Evolutionary conservation across 345 rosid species (phyloP), one percentile per base, ranked within the genome.

Genomic region (Stellera chamaejasme): DNA sequence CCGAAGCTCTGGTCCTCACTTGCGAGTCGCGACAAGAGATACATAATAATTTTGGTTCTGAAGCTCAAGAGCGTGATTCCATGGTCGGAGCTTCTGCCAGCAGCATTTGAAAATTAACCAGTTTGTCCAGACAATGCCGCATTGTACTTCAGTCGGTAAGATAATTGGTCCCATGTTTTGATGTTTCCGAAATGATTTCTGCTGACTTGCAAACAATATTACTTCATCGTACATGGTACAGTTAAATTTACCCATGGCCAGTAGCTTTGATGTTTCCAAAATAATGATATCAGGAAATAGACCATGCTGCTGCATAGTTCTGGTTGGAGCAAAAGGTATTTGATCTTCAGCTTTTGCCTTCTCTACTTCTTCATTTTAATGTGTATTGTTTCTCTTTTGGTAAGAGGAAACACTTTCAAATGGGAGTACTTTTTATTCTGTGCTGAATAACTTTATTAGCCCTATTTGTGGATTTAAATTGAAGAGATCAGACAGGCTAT

Each of bases 51-150:
- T 19, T 67, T 55, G 62, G 56, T 67, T 66, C 55, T 68, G 81
- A 69, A 78, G 78, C 68, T 70, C 87, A 65, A 82, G 74, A 62
- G 85, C 81, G 72, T 48, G 60, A 71, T 68, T 76, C 74, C 71
- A 54, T 75, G 89, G 83, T 75, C 68, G 63, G 77, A 78, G 81
- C 76, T 70, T 55, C 16, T 64, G 74, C 72, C 58, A 73, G 70
- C 83, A 72, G 66, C 72, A 67, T 59, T 50, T 25, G 60, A 70
- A 60, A 69, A 61, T 32, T 55, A 69, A 66, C 36, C 66, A 68
- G 65, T 58, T 49, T 45, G 56, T 54, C 58, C 62, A 66, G 65
- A 67, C 70, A 73, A 56, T 55, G 27, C 62, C 27, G 51, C 50
- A 52, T 23, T 55, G 53, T 66, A 45, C 53, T 62, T 62, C 80